A percentile compares a stretch with the other conserved stretches of the same genome.
These are phyloP conservation scores for Hawksworthiomyces lignivorus DNA, from an alignment of 2,329 filamentous ascomycete genomes.

Conservation along the genomic window DNA sequence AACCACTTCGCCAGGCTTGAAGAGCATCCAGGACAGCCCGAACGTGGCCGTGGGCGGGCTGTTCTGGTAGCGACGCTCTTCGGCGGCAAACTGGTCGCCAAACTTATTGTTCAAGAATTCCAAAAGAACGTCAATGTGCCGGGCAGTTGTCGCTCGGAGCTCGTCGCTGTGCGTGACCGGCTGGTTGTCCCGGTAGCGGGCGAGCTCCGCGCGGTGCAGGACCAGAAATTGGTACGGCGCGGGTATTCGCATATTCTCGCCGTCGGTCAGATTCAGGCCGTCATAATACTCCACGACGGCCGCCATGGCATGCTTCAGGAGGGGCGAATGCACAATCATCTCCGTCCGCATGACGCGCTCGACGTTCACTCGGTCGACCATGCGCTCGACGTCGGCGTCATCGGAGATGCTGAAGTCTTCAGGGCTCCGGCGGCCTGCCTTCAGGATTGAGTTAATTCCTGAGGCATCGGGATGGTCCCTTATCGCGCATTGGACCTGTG, in stretches of 20 bases:
- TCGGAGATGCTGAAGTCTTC: no score
- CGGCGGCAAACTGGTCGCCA: slow-evolving; percentile 29
- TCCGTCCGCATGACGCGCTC: no score
- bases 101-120: slow-evolving; percentile 33
- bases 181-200: slow-evolving; percentile 33
- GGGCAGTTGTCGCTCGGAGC: slow-evolving; percentile 31
- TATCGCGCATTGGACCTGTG: slow-evolving; percentile 20
- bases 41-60: slow-evolving; percentile 34
- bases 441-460: no score
- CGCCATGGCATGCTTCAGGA: slow-evolving; percentile 39
- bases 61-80: slow-evolving; percentile 31
- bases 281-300: slow-evolving; percentile 37
- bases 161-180: slow-evolving; percentile 32
- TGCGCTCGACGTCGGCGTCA: no score
- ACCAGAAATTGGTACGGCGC: slow-evolving; percentile 41
- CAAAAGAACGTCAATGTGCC: slow-evolving; percentile 39
- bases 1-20: slow-evolving; percentile 37
- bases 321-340: slow-evolving; percentile 38
- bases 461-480: no score
- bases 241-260: slow-evolving; percentile 29
- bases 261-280: no score
- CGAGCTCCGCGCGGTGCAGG: slow-evolving; percentile 37
- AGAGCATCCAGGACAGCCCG: slow-evolving; percentile 37
- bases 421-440: no score
- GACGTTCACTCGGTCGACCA: slow-evolving; percentile 22